Base-by-base conservation (phyloP, 2,329 filamentous ascomycete species). In the Colletotrichum musae region DNA sequence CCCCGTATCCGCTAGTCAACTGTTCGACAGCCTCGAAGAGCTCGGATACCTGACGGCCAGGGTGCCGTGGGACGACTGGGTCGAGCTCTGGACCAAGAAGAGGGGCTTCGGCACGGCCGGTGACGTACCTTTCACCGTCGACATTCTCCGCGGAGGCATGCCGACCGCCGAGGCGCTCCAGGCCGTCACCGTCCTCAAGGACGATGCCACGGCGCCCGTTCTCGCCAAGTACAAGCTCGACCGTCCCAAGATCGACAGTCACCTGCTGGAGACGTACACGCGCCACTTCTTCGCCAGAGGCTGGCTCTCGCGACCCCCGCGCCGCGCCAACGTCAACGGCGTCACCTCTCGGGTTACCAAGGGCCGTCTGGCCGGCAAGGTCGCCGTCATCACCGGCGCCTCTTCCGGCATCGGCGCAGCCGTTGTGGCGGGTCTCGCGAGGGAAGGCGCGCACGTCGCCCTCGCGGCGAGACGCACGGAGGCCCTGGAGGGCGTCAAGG, bases 101-200 rank as follows among this genome's bases (percentile, higher is more conserved):
- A 83, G 92, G 73, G 90, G 91, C 10, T 84, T 84, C 9, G 83
- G 83, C 58, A 91, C 90, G 73, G 88, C 88, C 70, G 91, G 90
- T 36, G 90, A 93, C 58, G 92, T 91, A 48, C 88, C 89, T 1
- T 94, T 94, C 74, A 94, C 93, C 0, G 88, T 93, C 41, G 92
- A 94, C 72, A 93, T 95, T 72, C 89, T 95, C 12, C 91, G 92
- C 57, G 91, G 92, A 71, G 93, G 93, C 70, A 94, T 95, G 93
- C 93, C 93, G 1, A 91, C 87, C 7, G 88, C 92, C 1, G 91
- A 93, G 15, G 92, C 92, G 74, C 80, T 95, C 58, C 85, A 87
- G 68, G 89, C 88, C 53, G 91, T 94, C 43, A 93, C 92, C 0
- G 90, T 94, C 1, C 88, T 95, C 48, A 89, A 93, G 77, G 92